These are phyloP conservation scores for Ascobolus immersus DNA, from an alignment of 495 filamentous ascomycete species.

Conservation along the genomic window DNA sequence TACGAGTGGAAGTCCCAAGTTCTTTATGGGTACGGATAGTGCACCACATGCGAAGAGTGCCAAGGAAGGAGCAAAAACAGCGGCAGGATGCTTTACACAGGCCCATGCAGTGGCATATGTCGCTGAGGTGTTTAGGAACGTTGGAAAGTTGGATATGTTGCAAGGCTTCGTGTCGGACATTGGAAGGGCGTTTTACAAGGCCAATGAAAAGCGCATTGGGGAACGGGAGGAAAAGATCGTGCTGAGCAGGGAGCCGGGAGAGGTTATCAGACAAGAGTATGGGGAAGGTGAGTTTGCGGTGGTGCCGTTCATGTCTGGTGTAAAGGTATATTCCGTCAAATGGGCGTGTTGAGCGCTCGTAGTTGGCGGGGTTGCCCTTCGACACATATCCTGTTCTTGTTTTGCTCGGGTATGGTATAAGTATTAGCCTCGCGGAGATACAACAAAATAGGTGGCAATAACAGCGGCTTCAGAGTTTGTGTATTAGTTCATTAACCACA, in stretches of 20 bases:
- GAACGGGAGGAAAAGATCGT: constrained; percentile 32
- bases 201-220: constrained; percentile 15
- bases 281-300: constrained; percentile 29
- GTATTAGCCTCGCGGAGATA: too few relatives aligned
- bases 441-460: too few relatives aligned
- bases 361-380: too few relatives aligned
- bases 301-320: constrained; percentile 44
- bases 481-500: too few relatives aligned
- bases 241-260: constrained; percentile 30
- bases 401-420: too few relatives aligned
- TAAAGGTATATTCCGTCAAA: too few relatives aligned
- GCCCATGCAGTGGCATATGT: constrained; percentile 40
- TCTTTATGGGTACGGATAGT: constrained; percentile 53
- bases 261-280: constrained; percentile 14
- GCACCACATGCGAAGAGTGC: constrained; percentile 52
- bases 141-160: constrained; percentile 33
- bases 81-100: constrained; percentile 77
- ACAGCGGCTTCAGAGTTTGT: too few relatives aligned
- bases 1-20: constrained; percentile 42
- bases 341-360: too few relatives aligned
- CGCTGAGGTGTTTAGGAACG: constrained; percentile 14
- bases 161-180: constrained; percentile 49
- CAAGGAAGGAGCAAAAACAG: constrained; percentile 41
- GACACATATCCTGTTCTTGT: too few relatives aligned
- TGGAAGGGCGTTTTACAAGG: constrained; percentile 50